Conservation (phyloP, 2,329 filamentous ascomycete species). For the Fusarium sp. region DNA sequence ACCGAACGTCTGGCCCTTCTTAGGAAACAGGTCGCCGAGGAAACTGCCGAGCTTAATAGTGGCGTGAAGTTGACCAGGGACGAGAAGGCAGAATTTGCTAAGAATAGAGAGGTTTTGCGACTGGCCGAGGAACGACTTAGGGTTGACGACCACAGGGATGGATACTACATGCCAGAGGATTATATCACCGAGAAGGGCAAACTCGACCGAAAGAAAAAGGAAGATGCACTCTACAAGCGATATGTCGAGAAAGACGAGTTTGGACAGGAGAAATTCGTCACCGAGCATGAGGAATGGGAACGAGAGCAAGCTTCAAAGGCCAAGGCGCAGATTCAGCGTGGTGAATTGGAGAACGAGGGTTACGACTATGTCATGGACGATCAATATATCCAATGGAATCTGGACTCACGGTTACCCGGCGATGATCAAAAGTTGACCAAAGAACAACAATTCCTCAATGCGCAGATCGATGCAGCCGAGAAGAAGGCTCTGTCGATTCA, state of each 20-base stretch:
- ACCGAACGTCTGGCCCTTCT: slow-evolving; percentile 86
- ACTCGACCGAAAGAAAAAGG: slow-evolving; percentile 86
- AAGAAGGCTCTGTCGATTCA: slow-evolving; percentile 89
- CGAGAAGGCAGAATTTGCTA: slow-evolving; percentile 88
- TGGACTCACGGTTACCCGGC: slow-evolving; percentile 78
- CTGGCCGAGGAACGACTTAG: slow-evolving; percentile 85
- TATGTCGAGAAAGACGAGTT: slow-evolving; percentile 89
- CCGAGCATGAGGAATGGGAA: slow-evolving; percentile 97
- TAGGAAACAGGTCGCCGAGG: slow-evolving; percentile 89
- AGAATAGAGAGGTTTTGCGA: slow-evolving; percentile 84
- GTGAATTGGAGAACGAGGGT: slow-evolving; percentile 81
- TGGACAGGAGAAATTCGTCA: slow-evolving; percentile 89
- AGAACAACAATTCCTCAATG: slow-evolving; percentile 81
- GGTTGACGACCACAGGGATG: slow-evolving; percentile 92
- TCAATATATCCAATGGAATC: slow-evolving; percentile 86
- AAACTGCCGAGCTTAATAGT: slow-evolving; percentile 81
- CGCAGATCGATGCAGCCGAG: slow-evolving; percentile 88
- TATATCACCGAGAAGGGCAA: slow-evolving; percentile 95
- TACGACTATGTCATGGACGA: slow-evolving; percentile 97
- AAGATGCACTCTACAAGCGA: slow-evolving; percentile 88
- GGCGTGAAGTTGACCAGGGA: slow-evolving; percentile 78
- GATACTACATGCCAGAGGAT: slow-evolving; percentile 92
- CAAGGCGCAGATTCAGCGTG: slow-evolving; percentile 82
- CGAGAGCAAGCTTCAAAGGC: slow-evolving; percentile 87
- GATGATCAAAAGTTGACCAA: slow-evolving; percentile 77